Percentiles rank a stretch among this genome's conserved stretches.
Conservation (phyloP, 768 basidiomycete genomes). For the Tricholoma sp. region DNA sequence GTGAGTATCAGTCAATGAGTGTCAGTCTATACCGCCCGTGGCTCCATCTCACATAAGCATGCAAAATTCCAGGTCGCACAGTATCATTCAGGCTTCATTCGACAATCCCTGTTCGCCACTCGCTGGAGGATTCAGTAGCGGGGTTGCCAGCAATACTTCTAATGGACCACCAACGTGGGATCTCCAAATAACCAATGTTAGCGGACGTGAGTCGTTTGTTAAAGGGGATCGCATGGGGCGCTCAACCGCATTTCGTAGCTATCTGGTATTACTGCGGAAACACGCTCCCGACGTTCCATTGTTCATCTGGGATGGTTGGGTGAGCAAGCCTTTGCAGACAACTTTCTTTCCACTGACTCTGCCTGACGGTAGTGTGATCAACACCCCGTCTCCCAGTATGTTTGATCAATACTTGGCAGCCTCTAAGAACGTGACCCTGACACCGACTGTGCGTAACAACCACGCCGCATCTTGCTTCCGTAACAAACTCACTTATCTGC, state of each 20-base stretch:
- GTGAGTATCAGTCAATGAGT: conserved; percentile 27
- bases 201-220: conserved; percentile 17
- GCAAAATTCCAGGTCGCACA: conserved; percentile 25
- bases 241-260: conserved; percentile 9
- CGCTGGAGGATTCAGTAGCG: conserved; percentile 36
- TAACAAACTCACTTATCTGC: not conserved
- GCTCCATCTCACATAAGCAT: not conserved
- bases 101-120: conserved; percentile 34
- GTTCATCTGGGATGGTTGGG: conserved; percentile 36
- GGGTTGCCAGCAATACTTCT: conserved; percentile 20
- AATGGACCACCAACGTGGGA: conserved; percentile 24
- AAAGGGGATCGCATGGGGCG: not conserved
- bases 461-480: not conserved
- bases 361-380: conserved; percentile 25
- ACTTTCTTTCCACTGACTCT: not conserved
- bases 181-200: conserved; percentile 28
- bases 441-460: conserved; percentile 19
- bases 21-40: not conserved
- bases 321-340: conserved; percentile 11
- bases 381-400: conserved; percentile 24
- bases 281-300: conserved; percentile 30
- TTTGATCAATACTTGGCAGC: conserved; percentile 21
- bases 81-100: conserved; percentile 34
- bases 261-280: conserved; percentile 36
- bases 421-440: conserved; percentile 23